Evolutionary conservation across 1,284 basidiomycete species (phyloP).

Genomic region (Rhodotorula sp.): DNA sequence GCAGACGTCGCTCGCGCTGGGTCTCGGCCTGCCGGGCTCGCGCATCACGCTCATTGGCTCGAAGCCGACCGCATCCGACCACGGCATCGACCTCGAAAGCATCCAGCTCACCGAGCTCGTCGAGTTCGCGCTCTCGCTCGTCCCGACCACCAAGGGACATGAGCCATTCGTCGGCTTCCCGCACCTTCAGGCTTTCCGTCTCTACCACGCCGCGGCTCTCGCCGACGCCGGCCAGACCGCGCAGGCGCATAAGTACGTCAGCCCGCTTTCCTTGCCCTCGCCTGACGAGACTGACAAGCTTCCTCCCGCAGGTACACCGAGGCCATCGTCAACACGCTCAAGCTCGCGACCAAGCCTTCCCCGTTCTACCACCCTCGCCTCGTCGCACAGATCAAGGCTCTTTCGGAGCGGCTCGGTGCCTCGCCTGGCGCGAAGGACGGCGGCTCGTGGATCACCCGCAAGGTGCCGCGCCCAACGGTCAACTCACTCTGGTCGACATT

Average conservation of each 20-base stretch:
- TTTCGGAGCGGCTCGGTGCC: conserved; percentile 79
- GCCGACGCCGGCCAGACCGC: conserved; percentile 56
- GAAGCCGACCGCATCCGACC: conserved; percentile 59
- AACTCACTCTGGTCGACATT: conserved; percentile 91
- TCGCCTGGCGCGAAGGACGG: conserved; percentile 67
- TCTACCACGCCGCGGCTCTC: conserved; percentile 74
- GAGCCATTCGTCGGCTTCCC: conserved; percentile 80
- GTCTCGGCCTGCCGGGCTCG: conserved; percentile 45
- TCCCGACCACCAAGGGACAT: conserved; percentile 69
- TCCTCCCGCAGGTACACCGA: conserved; percentile 76
- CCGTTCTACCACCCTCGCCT: conserved; percentile 70
- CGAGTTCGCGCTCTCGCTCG: conserved; percentile 85
- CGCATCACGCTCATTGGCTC: conserved; percentile 38
- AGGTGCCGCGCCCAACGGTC: conserved; percentile 77
- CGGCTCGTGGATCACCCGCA: conserved; percentile 77
- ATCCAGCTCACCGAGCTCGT: conserved; percentile 87
- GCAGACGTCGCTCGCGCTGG: conserved; percentile 71
- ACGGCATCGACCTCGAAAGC: conserved; percentile 66
- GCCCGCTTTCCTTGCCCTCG: background rate
- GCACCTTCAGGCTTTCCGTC: conserved; percentile 84
- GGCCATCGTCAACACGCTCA: conserved; percentile 73
- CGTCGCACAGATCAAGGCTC: conserved; percentile 73
- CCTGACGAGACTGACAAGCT: background rate
- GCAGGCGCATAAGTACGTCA: conserved; percentile 49
- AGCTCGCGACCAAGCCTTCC: conserved; percentile 60